These are phyloP conservation scores for Fusarium sp. DNA, from an alignment of 2,329 filamentous ascomycete genomes.

Conservation along the genomic window DNA sequence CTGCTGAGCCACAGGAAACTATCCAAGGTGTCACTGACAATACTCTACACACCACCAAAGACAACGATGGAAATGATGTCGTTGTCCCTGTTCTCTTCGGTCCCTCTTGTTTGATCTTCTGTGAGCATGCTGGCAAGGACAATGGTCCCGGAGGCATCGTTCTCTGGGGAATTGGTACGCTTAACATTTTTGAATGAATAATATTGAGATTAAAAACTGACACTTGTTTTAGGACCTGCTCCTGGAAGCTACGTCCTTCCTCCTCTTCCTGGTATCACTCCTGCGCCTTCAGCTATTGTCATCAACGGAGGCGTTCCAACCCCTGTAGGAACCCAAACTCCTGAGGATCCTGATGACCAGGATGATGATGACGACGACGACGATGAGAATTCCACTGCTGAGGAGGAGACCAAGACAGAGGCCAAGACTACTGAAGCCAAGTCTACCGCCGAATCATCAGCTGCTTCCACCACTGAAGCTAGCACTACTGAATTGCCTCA, in stretches of 20 bases:
- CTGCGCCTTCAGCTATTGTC: constrained; percentile 4
- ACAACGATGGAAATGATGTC: constrained; percentile 3
- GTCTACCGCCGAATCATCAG: background rate
- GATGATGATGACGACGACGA: constrained; percentile 1
- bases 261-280: constrained; percentile 10
- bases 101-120: constrained; percentile 4
- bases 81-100: constrained; percentile 11
- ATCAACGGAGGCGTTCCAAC: constrained; percentile 11
- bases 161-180: constrained; percentile 13
- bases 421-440: constrained; percentile 1
- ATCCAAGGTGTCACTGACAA: constrained; percentile 7
- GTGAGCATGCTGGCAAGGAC: constrained; percentile 7
- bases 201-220: background rate
- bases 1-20: constrained; percentile 1
- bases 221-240: background rate
- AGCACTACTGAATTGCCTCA: background rate
- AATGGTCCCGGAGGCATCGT: constrained; percentile 10
- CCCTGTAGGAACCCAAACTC: constrained; percentile 6
- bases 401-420: constrained; percentile 13
- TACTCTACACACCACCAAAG: constrained; percentile 3
- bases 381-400: constrained; percentile 3
- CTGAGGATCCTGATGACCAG: background rate
- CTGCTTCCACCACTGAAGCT: background rate
- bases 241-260: constrained; percentile 9
- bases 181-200: too few species aligned